Percentiles rank a stretch among this genome's conserved stretches.
Conservation (phyloP, 2,329 filamentous ascomycete genomes). For the Cladosporium phlei region DNA sequence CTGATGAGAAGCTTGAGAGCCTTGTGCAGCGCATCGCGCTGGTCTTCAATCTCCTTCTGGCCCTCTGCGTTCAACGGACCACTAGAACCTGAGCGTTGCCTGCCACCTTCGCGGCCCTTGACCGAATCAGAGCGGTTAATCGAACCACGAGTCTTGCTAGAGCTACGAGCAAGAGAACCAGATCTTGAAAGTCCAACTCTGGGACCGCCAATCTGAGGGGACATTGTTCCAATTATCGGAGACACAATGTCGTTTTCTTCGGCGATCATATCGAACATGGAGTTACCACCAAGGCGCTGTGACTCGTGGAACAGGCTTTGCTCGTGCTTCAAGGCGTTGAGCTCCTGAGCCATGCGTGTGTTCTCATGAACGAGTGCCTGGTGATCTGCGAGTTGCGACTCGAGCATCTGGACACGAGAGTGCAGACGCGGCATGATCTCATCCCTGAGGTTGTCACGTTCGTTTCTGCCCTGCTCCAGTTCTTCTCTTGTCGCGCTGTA, state of each 20-base stretch:
- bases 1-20: slow-evolving; percentile 81
- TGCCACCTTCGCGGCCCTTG: slow-evolving; percentile 38
- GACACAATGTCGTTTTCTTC: slow-evolving; percentile 49
- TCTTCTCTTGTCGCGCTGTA: slow-evolving; percentile 78
- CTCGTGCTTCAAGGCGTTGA: slow-evolving; percentile 59
- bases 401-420: slow-evolving; percentile 71
- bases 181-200: slow-evolving; percentile 39
- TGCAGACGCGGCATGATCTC: slow-evolving; percentile 77
- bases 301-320: slow-evolving; percentile 33
- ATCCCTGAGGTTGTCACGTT: slow-evolving; percentile 86
- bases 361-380: slow-evolving; percentile 74
- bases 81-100: slow-evolving; percentile 34
- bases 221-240: slow-evolving; percentile 13
- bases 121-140: slow-evolving; percentile 31
- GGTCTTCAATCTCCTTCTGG: slow-evolving; percentile 86
- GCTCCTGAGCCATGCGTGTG: slow-evolving; percentile 80
- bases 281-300: slow-evolving; percentile 13
- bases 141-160: slow-evolving; percentile 31
- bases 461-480: slow-evolving; percentile 74
- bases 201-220: slow-evolving; percentile 3
- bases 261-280: slow-evolving; percentile 53
- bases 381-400: slow-evolving; percentile 66
- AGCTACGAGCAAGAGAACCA: slow-evolving; percentile 56
- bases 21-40: slow-evolving; percentile 85
- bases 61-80: slow-evolving; percentile 55